Evolutionary conservation across 441 rosid genomes (phyloP), one percentile per base, ranked within the genome.

Genomic region (Oxalis stricta): DNA sequence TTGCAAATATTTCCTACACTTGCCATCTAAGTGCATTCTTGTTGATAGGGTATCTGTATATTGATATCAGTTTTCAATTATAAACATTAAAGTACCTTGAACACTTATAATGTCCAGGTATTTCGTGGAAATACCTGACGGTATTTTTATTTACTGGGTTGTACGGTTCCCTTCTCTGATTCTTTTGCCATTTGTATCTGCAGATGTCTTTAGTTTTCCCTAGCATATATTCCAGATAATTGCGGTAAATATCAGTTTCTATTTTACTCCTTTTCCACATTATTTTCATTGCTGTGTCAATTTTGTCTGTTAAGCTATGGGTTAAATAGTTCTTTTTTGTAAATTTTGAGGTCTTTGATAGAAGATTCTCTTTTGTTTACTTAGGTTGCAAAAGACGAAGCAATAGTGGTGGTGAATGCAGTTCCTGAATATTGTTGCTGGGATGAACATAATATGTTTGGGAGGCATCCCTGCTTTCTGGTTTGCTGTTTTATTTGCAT

Each of bases 401-500:
- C 58, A 72, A 76, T 46, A 70, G 75, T 44, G 92, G 95, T 17
- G 99, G 95, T 60, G 94, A 75, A 72, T 82, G 82, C 72, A 42
- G 84, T 36, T 97, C 99, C 57, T 67, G 94, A 50, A 38, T 75
- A 44, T 26, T 60, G 87, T 53, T 95, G 95, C 8, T 92, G 97
- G 95, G 94, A 95, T 60, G 99, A 97, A 59, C 75, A 79, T 73
- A 75, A 84, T 65, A 84, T 92, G 97, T 76, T 92, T 47, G 99
- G 99, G 99, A 19, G 99, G 87, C 65, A 87, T 92, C n/a, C 68
- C 87, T 92, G 22, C 84, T 92, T 65, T 95, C 95, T 24, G 99
- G 99, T 42, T 71, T 92, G 84, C 89, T 36, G 48, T 80, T 23
- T 71, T 77, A 48, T 89, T 92, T 69, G 52, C 81, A 18, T n/a